Conservation (phyloP, 805 yeast species). For the Candida sithepensis region DNA sequence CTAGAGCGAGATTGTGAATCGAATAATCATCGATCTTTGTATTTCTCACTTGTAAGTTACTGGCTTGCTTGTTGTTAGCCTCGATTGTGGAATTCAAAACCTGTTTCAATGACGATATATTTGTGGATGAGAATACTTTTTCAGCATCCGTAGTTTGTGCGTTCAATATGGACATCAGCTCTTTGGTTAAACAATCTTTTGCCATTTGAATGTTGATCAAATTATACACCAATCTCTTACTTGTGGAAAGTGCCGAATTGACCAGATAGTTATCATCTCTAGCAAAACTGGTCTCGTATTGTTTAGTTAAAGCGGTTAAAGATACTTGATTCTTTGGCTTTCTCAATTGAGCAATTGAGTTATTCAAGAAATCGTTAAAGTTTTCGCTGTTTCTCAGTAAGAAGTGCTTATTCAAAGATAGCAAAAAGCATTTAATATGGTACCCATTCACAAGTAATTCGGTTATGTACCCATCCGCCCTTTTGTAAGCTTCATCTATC, state of each 20-base stretch:
- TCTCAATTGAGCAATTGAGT: slow-evolving; percentile 49
- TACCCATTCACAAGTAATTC: slow-evolving; percentile 60
- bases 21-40: slow-evolving; percentile 38
- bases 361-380: slow-evolving; percentile 50
- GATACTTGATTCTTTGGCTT: slow-evolving; percentile 30
- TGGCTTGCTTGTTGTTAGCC: slow-evolving; percentile 17
- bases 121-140: slow-evolving; percentile 42
- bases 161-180: slow-evolving; percentile 47
- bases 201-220: slow-evolving; percentile 16
- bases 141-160: slow-evolving; percentile 54
- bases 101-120: slow-evolving; percentile 40
- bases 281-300: slow-evolving; percentile 19
- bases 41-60: slow-evolving; percentile 16
- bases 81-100: slow-evolving; percentile 42
- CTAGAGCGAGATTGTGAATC: slow-evolving; percentile 51
- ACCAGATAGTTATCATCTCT: slow-evolving; percentile 9
- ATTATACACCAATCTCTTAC: slow-evolving; percentile 23
- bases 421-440: slow-evolving; percentile 44
- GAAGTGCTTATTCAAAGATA: slow-evolving; percentile 52
- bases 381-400: slow-evolving; percentile 49
- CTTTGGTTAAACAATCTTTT: slow-evolving; percentile 20
- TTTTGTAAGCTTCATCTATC: slow-evolving; percentile 56
- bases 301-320: slow-evolving; percentile 31
- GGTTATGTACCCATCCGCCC: slow-evolving; percentile 63
- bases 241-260: slow-evolving; percentile 13